Conservation (phyloP, 352 stramenopile genomes). For the Phytopythium boreale region DNA sequence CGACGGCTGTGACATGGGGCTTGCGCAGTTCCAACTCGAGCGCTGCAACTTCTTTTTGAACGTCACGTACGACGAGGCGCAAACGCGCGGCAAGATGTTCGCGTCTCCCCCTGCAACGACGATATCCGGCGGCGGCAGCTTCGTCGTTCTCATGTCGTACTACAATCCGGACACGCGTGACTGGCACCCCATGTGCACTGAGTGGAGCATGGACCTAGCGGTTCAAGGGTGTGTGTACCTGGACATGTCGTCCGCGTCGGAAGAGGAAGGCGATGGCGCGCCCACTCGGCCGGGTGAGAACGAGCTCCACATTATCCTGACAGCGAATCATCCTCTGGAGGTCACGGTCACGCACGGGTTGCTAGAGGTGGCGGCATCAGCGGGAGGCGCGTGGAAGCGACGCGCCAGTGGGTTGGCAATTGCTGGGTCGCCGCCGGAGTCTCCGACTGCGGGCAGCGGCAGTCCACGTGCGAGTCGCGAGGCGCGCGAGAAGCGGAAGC, state of each 20-base stretch:
- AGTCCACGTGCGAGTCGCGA: slow-evolving; percentile 15
- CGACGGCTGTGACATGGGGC: slow-evolving; percentile 83
- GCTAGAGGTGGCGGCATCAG: slow-evolving; percentile 72
- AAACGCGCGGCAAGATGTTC: slow-evolving; percentile 14
- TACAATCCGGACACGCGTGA: slow-evolving; percentile 81
- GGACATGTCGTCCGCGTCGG: not conserved
- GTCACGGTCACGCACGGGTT: slow-evolving; percentile 77
- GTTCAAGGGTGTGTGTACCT: slow-evolving; percentile 37
- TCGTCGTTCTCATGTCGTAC: slow-evolving; percentile 69
- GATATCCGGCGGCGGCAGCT: slow-evolving; percentile 61
- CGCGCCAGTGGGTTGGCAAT: slow-evolving; percentile 3
- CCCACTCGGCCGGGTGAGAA: slow-evolving; percentile 31
- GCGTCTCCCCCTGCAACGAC: slow-evolving; percentile 34
- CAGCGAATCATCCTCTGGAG: slow-evolving; percentile 64
- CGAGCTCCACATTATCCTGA: slow-evolving; percentile 73
- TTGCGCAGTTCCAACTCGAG: slow-evolving; percentile 71
- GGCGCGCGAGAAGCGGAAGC: slow-evolving; percentile 30
- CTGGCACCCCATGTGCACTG: slow-evolving; percentile 80
- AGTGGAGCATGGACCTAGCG: slow-evolving; percentile 70
- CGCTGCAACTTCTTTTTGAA: slow-evolving; percentile 77
- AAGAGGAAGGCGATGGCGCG: slow-evolving; percentile 5
- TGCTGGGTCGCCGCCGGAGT: slow-evolving; percentile 16
- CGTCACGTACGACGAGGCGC: slow-evolving; percentile 36
- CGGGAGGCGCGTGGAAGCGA: slow-evolving; percentile 71
- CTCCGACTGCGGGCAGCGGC: not conserved